Conservation (phyloP, 2,329 filamentous ascomycete genomes). For the Talaromyces sp. region DNA sequence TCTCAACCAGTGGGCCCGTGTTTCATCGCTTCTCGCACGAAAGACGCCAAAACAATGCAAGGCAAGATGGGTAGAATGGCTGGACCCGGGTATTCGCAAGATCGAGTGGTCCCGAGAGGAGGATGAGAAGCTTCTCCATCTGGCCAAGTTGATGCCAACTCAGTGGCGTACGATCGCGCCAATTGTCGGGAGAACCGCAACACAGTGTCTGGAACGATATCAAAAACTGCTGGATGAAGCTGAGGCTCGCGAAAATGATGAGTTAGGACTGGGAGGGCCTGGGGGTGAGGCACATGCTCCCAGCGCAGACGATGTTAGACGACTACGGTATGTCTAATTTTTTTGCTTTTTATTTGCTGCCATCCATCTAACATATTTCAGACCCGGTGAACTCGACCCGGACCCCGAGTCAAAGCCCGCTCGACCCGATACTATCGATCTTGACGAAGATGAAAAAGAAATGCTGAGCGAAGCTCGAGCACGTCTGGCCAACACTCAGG, state of each 20-base stretch:
- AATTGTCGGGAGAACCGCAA: constrained; percentile 92
- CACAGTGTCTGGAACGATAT: constrained; percentile 94
- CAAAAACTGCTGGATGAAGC: constrained; percentile 95
- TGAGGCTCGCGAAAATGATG: constrained; percentile 77
- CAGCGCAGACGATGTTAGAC: constrained; percentile 85
- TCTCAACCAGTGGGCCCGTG: constrained; percentile 95
- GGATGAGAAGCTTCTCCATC: constrained; percentile 91
- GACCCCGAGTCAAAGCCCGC: constrained; percentile 96
- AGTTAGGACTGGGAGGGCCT: constrained; percentile 77
- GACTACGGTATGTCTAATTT: constrained; percentile 53
- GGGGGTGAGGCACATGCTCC: constrained; percentile 84
- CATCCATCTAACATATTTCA: constrained; percentile 18
- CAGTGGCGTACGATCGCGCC: constrained; percentile 99
- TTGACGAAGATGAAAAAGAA: constrained; percentile 98
- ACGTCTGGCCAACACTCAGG: constrained; percentile 93
- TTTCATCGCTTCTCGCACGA: constrained; percentile 91
- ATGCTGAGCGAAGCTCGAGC: constrained; percentile 98
- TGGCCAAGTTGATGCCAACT: constrained; percentile 97
- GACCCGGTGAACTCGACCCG: constrained; percentile 90
- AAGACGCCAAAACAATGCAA: constrained; percentile 99
- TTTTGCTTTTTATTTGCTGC: constrained; percentile 6
- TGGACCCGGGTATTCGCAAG: constrained; percentile 96
- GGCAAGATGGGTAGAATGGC: constrained; percentile 96
- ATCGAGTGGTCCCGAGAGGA: constrained; percentile 99
- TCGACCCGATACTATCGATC: constrained; percentile 90